These are phyloP conservation scores for Gypsophila paniculata DNA, from an alignment of 179 eudicot species.

Conservation along the genomic window DNA sequence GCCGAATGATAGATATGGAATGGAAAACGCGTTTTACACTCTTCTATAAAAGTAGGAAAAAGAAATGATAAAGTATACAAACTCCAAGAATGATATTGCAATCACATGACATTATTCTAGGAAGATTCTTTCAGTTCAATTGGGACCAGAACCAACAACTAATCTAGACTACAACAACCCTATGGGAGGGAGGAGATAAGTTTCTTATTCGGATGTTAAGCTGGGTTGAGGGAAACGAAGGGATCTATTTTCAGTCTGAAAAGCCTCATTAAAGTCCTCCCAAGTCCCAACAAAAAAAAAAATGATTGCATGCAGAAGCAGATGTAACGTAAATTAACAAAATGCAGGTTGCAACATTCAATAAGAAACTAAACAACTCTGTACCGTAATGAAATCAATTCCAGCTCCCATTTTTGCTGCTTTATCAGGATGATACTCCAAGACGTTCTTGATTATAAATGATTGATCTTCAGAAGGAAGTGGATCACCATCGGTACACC, in stretches of 20 bases:
- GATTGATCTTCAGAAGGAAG: slow-evolving; percentile 70
- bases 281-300: neutral
- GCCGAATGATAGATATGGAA: neutral
- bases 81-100: neutral
- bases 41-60: neutral
- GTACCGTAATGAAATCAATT: slow-evolving; percentile 67
- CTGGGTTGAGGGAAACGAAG: neutral
- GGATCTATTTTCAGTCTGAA: too few relatives aligned
- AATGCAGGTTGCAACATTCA: slow-evolving; percentile 1
- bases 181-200: neutral
- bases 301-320: neutral
- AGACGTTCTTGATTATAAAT: slow-evolving; percentile 55
- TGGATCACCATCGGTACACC: slow-evolving; percentile 85
- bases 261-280: too few relatives aligned
- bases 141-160: neutral
- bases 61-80: neutral
- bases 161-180: neutral
- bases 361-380: slow-evolving; percentile 3
- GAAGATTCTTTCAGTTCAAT: neutral
- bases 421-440: slow-evolving; percentile 80
- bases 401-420: slow-evolving; percentile 72
- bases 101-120: neutral
- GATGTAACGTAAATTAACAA: neutral
- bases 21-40: neutral
- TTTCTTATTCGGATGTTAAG: neutral